Evolutionary conservation across 2,329 filamentous ascomycete genomes (phyloP).

Genomic region (Nectriaceae sp.): DNA sequence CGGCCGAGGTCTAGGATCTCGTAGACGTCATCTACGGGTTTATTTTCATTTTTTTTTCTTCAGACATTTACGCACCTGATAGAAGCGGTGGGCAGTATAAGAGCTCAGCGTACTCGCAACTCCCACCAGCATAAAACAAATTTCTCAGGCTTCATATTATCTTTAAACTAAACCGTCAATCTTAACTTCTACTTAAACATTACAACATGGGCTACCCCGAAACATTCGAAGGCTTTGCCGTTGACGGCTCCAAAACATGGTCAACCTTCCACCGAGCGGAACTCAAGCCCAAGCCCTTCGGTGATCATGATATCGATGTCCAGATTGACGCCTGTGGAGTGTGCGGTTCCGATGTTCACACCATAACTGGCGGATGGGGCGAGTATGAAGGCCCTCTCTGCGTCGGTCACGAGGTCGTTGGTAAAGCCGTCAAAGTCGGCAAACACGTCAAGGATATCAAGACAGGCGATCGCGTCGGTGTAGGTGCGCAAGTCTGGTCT

Average conservation of each 20-base stretch:
- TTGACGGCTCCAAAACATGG: constrained; percentile 44
- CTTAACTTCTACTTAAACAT: no score
- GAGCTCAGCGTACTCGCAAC: no score
- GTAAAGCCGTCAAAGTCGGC: constrained; percentile 53
- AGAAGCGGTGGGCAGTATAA: constrained; percentile 25
- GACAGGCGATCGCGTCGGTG: constrained; percentile 64
- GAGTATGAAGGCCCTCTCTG: constrained; percentile 48
- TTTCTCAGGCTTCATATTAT: no score
- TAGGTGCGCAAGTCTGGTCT: constrained; percentile 61
- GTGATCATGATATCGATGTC: constrained; percentile 57
- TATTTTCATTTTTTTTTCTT: no score
- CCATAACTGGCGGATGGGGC: constrained; percentile 58
- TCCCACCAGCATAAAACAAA: no score
- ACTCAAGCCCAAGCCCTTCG: constrained; percentile 41
- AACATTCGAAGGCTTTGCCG: constrained; percentile 45
- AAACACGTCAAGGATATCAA: constrained; percentile 49
- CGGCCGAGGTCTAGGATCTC: no score
- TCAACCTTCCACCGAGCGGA: constrained; percentile 41
- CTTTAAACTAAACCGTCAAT: not conserved
- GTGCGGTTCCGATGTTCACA: constrained; percentile 64
- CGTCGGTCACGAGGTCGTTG: constrained; percentile 62
- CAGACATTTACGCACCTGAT: no score
- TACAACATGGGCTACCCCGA: constrained; percentile 46
- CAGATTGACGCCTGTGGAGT: constrained; percentile 70
- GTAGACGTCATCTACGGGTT: no score